Evolutionary conservation across 1,284 basidiomycete species (phyloP), one percentile per base, ranked within the genome.

Genomic region (Cutaneotrichosporon daszewskae): DNA sequence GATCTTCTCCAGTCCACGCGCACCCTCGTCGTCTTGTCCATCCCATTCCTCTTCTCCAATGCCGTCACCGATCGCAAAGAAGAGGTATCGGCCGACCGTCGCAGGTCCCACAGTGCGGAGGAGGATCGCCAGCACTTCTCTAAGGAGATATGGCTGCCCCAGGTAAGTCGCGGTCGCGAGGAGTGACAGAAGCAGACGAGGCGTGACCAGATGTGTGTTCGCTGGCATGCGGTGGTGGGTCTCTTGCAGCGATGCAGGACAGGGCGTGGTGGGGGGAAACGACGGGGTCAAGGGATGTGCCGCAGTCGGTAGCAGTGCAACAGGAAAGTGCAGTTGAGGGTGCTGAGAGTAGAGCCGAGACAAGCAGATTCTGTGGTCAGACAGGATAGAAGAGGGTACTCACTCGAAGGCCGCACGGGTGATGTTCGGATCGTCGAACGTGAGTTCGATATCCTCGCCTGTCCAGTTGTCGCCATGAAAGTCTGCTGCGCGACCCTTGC

Each of bases 101-200:
- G 76, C 77, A 0, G 90, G 89, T 0, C 87, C 84, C 31, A 94
- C 75, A 0, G 86, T 85, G 46, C 75, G 77, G 19, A 91, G 74
- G 18, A 94, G 79, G 38, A 80, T 74, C 0, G 79, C 75, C 18
- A 92, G 74, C 0, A 86, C 83, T 53, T 87, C 82, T 1, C 84
- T 78, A 17, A 85, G 81, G 22, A 91, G 66, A 11, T 81, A 76
- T 1, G 86, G 84, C 19, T 92, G 84, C 31, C 84, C 85, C 25
- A 96, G 81, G 67, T 89, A 95, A 32, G 86, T 79, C 1, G 87
- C 78, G 5, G 88, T 89, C 0, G 88, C 87, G 23, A 94, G 78
- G 14, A 94, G 77, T 5, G 88, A 91, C 11, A 92, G 76, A 2
- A 95, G 77, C 60, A 95, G 84, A 7, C 82, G 77, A 4, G 90